Evolutionary conservation across 179 eudicot species (phyloP), one percentile per base, ranked within the genome.

Genomic region (Monotropa hypopitys): DNA sequence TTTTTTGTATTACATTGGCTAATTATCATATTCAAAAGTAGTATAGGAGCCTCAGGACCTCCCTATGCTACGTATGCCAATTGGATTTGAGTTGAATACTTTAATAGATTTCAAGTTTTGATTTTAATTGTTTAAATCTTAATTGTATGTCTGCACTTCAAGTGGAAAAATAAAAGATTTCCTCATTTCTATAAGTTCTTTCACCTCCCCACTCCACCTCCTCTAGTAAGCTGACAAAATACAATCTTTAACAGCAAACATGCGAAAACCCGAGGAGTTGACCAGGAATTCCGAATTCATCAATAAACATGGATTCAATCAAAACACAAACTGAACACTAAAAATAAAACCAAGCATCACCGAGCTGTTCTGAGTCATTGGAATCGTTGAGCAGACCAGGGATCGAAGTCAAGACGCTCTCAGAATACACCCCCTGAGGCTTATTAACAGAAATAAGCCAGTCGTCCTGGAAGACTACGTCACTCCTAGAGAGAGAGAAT

Each of bases 381-480:
- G 86, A 84, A 11, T 75, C 79, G 13, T 56, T 77, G 76, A 88
- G 85, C 66, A 92, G 83, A 56, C 8, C 53, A 43, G 87, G 92
- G 11, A 86, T 86, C 42, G 97, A 81, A 78, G 92, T 74, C 77
- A 93, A 74, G 42, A 94, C 88, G 70, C n/a, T 82, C 81, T 94
- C 98, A 68, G 97, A 92, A 68, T 94, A 94, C 83, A 94, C 82
- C 4, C 97, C 97, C 70, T 81, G 87, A 21, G 97, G 95, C 77
- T 94, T 94, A 73, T 91, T 89, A 15, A 94, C 91, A 38, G 89
- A 95, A 73, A 94, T 74, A 76, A 94, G 78, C 97, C 97, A 94
- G 65, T 90, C 83, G 81, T 94, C 97, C 81, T 94, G 92, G 77
- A 84, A 90, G 42, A 95, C 72, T 20, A 95, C 86, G 56, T 90